Evolutionary conservation across 176 grass and related monocot species (phyloP).

Genomic region (Oryza meridionalis): DNA sequence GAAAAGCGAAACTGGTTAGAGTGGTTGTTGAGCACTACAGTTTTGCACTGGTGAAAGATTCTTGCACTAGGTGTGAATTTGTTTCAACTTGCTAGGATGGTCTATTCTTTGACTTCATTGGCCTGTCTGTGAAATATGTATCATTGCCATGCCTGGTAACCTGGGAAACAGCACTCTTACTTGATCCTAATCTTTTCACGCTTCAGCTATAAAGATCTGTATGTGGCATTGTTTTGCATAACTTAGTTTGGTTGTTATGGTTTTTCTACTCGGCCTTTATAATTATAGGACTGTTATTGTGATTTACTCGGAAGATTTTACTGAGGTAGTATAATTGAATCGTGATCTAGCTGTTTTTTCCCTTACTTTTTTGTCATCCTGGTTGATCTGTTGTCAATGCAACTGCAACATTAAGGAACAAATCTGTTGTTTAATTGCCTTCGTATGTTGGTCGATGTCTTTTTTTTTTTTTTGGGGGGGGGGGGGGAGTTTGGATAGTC

Average conservation of each 20-base stretch:
- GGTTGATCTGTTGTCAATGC: background rate
- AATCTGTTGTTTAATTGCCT: background rate
- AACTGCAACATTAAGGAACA: background rate
- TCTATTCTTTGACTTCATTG: background rate
- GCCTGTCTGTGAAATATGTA: background rate
- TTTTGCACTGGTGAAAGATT: slow-evolving; percentile 8
- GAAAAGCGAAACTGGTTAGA: slow-evolving; percentile 12
- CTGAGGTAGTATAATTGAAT: background rate
- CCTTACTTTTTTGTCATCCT: background rate
- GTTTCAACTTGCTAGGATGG: background rate
- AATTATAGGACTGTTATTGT: background rate
- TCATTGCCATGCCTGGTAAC: slow-evolving; percentile 10
- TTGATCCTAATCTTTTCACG: slow-evolving; percentile 12
- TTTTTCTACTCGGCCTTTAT: background rate
- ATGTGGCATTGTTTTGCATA: background rate
- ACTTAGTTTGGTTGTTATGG: background rate
- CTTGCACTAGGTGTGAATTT: background rate
- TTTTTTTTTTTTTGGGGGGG: background rate
- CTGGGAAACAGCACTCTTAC: background rate
- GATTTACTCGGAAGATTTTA: slow-evolving; percentile 10
- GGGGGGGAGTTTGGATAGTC: background rate
- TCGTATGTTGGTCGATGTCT: background rate
- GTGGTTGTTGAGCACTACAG: slow-evolving; percentile 1
- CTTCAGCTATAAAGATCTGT: background rate
- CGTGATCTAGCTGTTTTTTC: background rate